Percentiles rank a stretch among this genome's conserved stretches.
Evolutionary conservation across 441 rosid genomes (phyloP).

Genomic region (Syzygium syzygioides): DNA sequence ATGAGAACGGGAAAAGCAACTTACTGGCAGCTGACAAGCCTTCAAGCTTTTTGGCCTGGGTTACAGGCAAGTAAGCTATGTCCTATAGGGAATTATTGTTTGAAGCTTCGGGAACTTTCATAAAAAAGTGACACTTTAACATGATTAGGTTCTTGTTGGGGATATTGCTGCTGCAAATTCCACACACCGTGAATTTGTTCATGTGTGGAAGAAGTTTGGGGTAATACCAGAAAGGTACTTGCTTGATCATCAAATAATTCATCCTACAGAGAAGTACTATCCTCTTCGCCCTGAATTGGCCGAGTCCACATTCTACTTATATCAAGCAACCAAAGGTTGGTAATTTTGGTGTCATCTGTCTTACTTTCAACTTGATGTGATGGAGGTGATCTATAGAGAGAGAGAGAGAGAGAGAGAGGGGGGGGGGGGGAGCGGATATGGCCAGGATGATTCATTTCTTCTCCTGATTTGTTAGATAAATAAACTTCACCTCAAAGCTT

Average conservation of each 20-base stretch:
- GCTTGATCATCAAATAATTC: conserved; percentile 77
- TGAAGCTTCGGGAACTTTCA: conserved; percentile 5
- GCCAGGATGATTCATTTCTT: rapidly evolving
- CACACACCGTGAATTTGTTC: conserved; percentile 78
- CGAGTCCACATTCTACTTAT: conserved; percentile 92
- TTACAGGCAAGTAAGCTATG: conserved; percentile 56
- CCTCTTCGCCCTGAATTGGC: conserved; percentile 96
- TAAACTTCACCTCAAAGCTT: not conserved
- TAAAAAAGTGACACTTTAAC: conserved; percentile 21
- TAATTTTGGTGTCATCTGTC: not conserved
- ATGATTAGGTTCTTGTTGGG: conserved; percentile 82
- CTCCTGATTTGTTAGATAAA: not conserved
- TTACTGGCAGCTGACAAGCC: conserved; percentile 98
- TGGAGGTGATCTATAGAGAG: not conserved
- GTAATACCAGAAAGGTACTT: conserved; percentile 94
- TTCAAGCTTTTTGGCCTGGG: conserved; percentile 99
- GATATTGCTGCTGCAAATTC: conserved; percentile 87
- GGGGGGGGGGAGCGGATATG: not conserved
- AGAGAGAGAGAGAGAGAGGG: not conserved
- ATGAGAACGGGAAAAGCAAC: conserved; percentile 95
- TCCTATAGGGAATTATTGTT: not conserved
- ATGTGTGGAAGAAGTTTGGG: conserved; percentile 85
- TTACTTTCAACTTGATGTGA: not conserved
- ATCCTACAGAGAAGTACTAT: conserved; percentile 93
- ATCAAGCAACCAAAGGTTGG: conserved; percentile 95